phyloP scores from a whole-genome alignment of 139 green algal genomes.

The Chlamydomonas sphaeroides region DNA sequence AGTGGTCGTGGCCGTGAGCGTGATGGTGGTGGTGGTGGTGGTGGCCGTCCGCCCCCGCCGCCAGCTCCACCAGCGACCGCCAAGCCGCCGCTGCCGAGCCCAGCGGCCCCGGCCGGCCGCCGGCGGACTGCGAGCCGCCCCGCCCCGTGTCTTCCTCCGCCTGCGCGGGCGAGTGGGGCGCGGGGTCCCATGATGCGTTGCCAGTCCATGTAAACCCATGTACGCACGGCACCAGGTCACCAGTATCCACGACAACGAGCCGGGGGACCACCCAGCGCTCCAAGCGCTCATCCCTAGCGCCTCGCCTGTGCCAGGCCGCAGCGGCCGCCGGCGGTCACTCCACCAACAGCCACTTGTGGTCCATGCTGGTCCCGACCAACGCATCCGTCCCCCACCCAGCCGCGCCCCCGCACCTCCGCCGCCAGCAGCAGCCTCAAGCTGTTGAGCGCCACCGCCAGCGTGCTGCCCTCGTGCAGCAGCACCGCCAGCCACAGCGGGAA shows the following conservation, averaged over 20 bases:
- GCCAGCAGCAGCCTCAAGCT: slow-evolving; percentile 71
- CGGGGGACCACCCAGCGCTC: no score
- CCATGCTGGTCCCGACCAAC: not conserved
- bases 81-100: not conserved
- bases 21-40: slow-evolving; percentile 12
- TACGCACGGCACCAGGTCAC: no score
- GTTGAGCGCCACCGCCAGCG: slow-evolving; percentile 91
- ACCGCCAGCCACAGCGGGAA: slow-evolving; percentile 93
- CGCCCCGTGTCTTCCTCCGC: not conserved
- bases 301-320: not conserved
- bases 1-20: not conserved
- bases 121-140: no score
- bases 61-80: no score
- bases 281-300: not conserved
- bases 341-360: not conserved
- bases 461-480: slow-evolving; percentile 90
- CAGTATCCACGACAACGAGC: no score
- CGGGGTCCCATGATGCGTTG: no score
- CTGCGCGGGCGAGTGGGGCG: no score
- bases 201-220: not conserved
- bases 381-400: not conserved
- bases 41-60: not conserved
- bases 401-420: not conserved
- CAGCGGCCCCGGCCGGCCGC: not conserved
- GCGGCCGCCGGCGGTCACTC: not conserved